Evolutionary conservation across 768 basidiomycete species (phyloP), one percentile per base, ranked within the genome.

Genomic region (Tulasnella sp.): DNA sequence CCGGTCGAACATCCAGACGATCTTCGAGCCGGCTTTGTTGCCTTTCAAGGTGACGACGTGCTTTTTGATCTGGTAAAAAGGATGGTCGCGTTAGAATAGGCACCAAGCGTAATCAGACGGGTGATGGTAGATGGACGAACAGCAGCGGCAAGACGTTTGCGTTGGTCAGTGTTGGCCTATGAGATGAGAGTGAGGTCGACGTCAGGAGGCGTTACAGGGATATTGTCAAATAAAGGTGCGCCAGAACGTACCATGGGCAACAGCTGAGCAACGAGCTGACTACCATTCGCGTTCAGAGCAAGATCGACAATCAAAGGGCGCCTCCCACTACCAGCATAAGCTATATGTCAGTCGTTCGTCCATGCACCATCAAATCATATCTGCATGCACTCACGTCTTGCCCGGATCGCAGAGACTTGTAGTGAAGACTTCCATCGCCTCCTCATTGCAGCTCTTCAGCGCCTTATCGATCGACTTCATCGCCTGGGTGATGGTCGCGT

Each of bases 41-140:
- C 89, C 89, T 38, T 89, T 80, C n/a, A 92, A 76, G 27, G 88
- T 91, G 49, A 91, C 88, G 64, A 91, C 89, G 67, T 91, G 88
- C 2, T 87, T 86, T 41, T 85, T 78, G 64, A 91, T 89, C 65
- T 67, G 43, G 41, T 29, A 1, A 56, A 23, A 34, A 3, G 32
- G n/a, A n/a, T n/a, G 27, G 9, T n/a, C n/a, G 15, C 13, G 41
- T 45, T 32, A 53, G 62, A 27, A 38, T 11, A 26, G 4, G 15
- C 11, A 51, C 4, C 50, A 17, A 26, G 19, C 23, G 21, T 21
- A n/a, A n/a, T n/a, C n/a, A n/a, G n/a, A n/a, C n/a, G n/a, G n/a
- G n/a, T n/a, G n/a, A n/a, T n/a, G n/a, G n/a, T n/a, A n/a, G n/a
- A n/a, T n/a, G n/a, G 9, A 60, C 64, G 43, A 29, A 67, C 66